Evolutionary conservation across 805 yeast genomes (phyloP), one percentile per base, ranked within the genome.

Genomic region (Candida corydali): DNA sequence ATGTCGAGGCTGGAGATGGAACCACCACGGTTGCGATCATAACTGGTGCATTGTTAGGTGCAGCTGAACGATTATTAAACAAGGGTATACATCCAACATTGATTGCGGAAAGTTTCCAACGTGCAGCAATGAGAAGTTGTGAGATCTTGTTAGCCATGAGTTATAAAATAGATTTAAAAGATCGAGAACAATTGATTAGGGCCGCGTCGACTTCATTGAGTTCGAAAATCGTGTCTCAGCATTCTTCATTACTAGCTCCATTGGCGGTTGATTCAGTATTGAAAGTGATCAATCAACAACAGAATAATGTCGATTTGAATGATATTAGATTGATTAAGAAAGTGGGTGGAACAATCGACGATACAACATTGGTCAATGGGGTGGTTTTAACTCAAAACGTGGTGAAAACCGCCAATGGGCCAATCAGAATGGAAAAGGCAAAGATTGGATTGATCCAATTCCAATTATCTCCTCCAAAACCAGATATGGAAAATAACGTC

Each of bases 1-100:
- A 93, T 52, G 84, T 89, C 26, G 99, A 89, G 62, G 98, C 98
- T n/a, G 99, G 99, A 38, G 99, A 93, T 59, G 99, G 99, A 46
- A 93, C 99, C 23, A 93, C 99, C 0, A 82, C 96, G 2, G 98
- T 93, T 22, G 98, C 94, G 19, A 91, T 93, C 38, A 71, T 93
- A 44, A 86, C 97, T 5, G 99, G 98, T 25, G 91, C 97, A 4
- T 65, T 93, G 33, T 70, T 93, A 38, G 95, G 91, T 20, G 98
- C 98, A 12, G 95, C 98, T 38, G 98, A 93, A 51, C 82, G 82
- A 57, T 70, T 93, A 41, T 74, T 93, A 51, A 80, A 78, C 48
- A 86, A 85, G 59, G 98, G 93, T 12, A 87, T 93, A 50, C 98
- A 93, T 62, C 99, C 99, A 39, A 86, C 95, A 3, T 76, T 88